These are phyloP conservation scores for Yamadazyma sp. DNA, from an alignment of 805 yeast species.

Conservation along the genomic window DNA sequence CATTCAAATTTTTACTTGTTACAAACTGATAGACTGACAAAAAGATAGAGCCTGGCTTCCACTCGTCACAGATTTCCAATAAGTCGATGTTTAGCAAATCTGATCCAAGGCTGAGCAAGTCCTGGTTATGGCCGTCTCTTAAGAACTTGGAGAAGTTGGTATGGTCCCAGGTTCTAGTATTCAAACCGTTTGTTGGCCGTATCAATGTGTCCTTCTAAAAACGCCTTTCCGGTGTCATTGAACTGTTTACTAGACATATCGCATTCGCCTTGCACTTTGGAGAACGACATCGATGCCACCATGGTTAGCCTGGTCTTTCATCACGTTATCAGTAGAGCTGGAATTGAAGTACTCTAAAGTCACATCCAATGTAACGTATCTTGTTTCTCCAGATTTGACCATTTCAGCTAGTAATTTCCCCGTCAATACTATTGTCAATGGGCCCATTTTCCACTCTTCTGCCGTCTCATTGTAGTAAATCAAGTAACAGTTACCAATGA, in stretches of 20 bases:
- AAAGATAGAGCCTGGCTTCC: too few species aligned
- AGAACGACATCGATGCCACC: slow-evolving; percentile 30
- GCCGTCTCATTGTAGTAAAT: slow-evolving; percentile 45
- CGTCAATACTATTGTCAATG: slow-evolving; percentile 62
- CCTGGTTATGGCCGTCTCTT: slow-evolving; percentile 50
- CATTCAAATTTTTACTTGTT: too few species aligned
- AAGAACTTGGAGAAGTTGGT: slow-evolving; percentile 59
- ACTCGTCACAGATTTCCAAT: slow-evolving; percentile 23
- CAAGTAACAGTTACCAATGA: slow-evolving; percentile 50
- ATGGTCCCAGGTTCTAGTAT: slow-evolving; percentile 70
- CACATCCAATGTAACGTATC: slow-evolving; percentile 53
- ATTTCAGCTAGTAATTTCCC: slow-evolving; percentile 58
- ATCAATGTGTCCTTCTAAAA: slow-evolving; percentile 27
- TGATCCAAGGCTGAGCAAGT: slow-evolving; percentile 45
- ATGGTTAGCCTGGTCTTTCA: slow-evolving; percentile 25
- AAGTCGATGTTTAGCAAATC: slow-evolving; percentile 68
- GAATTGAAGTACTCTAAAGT: slow-evolving; percentile 38
- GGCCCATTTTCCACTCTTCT: slow-evolving; percentile 43
- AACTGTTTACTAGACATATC: slow-evolving; percentile 23
- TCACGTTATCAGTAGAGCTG: slow-evolving; percentile 22
- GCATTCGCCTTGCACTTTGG: too few species aligned
- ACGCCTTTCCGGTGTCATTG: slow-evolving; percentile 28
- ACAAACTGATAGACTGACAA: too few species aligned
- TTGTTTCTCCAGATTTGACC: slow-evolving; percentile 22
- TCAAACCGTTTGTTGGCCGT: slow-evolving; percentile 51